Conservation (phyloP, 1,284 basidiomycete genomes). For the Moesziomyces globuligerus region DNA sequence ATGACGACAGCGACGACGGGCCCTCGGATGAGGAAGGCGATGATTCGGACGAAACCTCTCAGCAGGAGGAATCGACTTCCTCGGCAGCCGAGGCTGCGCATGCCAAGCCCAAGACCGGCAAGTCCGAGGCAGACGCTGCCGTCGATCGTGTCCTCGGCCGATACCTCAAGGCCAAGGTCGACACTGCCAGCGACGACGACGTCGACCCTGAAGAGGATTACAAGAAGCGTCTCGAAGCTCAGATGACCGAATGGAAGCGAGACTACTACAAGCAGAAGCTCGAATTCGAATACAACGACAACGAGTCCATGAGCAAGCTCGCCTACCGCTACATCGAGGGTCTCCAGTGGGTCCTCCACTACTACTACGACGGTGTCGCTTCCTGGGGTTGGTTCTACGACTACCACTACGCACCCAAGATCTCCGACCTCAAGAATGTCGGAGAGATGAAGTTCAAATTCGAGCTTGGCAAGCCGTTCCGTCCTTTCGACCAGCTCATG, state of each 20-base stretch:
- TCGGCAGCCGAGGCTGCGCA: constrained; percentile 69
- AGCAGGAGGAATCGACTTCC: constrained; percentile 66
- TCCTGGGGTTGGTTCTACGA: constrained; percentile 99
- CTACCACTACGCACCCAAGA: constrained; percentile 84
- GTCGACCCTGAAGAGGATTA: constrained; percentile 69
- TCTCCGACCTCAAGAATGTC: constrained; percentile 82
- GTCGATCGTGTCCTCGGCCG: constrained; percentile 85
- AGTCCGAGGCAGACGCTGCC: constrained; percentile 70
- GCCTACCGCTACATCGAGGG: constrained; percentile 84
- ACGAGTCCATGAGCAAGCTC: constrained; percentile 69
- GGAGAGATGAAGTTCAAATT: constrained; percentile 85
- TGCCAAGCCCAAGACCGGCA: constrained; percentile 10
- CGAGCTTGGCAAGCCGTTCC: constrained; percentile 87
- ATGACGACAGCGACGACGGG: constrained; percentile 30
- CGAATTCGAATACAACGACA: constrained; percentile 70
- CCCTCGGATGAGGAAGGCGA: constrained; percentile 36
- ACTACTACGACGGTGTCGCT: constrained; percentile 95
- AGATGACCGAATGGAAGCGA: constrained; percentile 92
- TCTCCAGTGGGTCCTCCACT: constrained; percentile 98
- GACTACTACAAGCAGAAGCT: constrained; percentile 77
- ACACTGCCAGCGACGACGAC: constrained; percentile 35
- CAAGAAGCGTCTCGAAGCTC: constrained; percentile 78
- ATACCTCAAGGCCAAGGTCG: constrained; percentile 82
- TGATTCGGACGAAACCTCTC: constrained; percentile 64
- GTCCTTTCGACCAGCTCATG: constrained; percentile 97